A percentile compares a stretch with the other conserved stretches of the same genome.
These are phyloP conservation scores for Aristolochia californica DNA, from an alignment of 164 flowering plant genomes.

Conservation along the genomic window DNA sequence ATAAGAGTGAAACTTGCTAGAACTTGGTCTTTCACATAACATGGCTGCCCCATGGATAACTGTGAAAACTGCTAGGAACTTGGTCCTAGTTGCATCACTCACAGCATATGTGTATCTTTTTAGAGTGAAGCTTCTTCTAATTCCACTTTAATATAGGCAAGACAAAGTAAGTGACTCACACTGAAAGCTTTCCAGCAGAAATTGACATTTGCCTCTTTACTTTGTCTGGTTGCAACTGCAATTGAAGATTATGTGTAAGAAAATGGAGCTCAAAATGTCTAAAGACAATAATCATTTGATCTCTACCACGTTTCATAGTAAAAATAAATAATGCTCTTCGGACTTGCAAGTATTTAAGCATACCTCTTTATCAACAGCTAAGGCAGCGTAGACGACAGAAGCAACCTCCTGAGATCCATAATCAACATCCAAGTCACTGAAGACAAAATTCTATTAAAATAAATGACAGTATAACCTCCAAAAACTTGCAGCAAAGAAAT, in stretches of 20 bases:
- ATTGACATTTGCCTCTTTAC: conserved; percentile 60
- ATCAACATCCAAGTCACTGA: conserved; percentile 80
- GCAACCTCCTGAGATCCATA: conserved; percentile 54
- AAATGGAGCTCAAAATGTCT: too few species aligned
- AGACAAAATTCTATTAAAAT: conserved; percentile 2
- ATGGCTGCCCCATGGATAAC: too few species aligned
- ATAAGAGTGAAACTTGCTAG: too few species aligned
- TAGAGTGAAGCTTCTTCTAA: too few species aligned
- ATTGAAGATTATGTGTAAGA: not conserved
- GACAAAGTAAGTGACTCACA: conserved; percentile 35
- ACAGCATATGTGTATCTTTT: too few species aligned
- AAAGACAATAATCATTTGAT: too few species aligned
- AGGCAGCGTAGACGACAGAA: conserved; percentile 43
- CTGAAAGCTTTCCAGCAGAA: conserved; percentile 56
- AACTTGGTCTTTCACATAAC: too few species aligned
- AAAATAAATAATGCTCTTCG: too few species aligned
- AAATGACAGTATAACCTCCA: not conserved
- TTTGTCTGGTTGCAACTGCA: conserved; percentile 86
- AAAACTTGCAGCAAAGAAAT: too few species aligned
- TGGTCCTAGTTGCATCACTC: too few species aligned
- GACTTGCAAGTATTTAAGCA: not conserved
- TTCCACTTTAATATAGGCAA: not conserved
- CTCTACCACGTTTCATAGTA: too few species aligned
- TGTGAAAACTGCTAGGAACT: too few species aligned
- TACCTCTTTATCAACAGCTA: conserved; percentile 92